Conservation (phyloP, 176 grass and related monocot species). For the Triticum monococcum region DNA sequence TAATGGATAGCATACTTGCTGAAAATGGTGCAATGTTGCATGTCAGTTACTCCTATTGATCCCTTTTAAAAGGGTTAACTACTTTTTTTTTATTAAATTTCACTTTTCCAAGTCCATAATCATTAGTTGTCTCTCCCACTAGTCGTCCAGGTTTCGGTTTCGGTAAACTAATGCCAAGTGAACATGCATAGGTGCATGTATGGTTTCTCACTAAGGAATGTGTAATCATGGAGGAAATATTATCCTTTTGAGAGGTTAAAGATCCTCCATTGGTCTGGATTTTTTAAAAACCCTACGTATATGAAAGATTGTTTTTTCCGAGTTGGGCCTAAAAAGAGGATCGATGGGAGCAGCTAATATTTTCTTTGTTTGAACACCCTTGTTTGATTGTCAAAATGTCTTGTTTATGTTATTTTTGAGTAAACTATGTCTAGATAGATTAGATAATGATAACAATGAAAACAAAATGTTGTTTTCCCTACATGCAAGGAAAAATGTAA, state of each 20-base stretch:
- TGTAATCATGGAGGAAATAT: neutral
- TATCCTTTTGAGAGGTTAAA: neutral
- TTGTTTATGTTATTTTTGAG: neutral
- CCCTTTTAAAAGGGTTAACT: too few species aligned
- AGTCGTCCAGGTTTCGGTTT: neutral
- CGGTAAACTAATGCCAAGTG: neutral
- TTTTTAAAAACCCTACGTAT: neutral
- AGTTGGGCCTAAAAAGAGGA: too few species aligned
- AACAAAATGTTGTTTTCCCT: neutral
- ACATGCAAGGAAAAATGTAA: neutral
- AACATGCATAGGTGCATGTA: too few species aligned
- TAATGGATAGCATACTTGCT: too few species aligned
- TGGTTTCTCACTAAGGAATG: neutral
- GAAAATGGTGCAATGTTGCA: neutral
- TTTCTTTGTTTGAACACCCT: conserved; percentile 2
- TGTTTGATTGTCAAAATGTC: conserved; percentile 17
- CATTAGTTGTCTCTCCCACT: too few species aligned
- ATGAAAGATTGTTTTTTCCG: too few species aligned
- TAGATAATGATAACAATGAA: neutral
- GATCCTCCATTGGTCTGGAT: neutral
- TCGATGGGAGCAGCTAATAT: neutral
- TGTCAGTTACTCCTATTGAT: neutral
- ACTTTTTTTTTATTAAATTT: too few species aligned
- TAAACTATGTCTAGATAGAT: neutral
- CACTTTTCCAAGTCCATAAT: too few species aligned